Evolutionary conservation across 1,284 basidiomycete species (phyloP).

Genomic region (Heterobasidion occidentale): DNA sequence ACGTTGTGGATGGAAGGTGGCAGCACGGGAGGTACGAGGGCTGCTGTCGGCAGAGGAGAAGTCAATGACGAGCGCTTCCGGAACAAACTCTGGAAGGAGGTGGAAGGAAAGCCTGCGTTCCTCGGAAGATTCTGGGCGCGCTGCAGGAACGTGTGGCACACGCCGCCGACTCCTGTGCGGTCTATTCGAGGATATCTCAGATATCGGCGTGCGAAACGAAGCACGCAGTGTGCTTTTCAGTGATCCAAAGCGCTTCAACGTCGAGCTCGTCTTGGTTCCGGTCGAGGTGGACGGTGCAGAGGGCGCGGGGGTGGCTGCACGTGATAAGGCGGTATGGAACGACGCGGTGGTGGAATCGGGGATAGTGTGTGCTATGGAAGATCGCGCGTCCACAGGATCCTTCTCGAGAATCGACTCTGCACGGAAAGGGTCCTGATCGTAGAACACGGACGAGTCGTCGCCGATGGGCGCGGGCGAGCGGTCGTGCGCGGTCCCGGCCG

Average conservation of each 20-base stretch:
- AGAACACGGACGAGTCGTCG: conserved; percentile 22
- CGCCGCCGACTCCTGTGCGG: conserved; percentile 4
- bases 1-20: conserved; percentile 4
- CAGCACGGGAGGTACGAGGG: conserved; percentile 4
- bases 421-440: conserved; percentile 30
- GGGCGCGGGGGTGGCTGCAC: neutral
- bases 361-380: conserved; percentile 3
- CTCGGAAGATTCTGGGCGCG: conserved; percentile 4
- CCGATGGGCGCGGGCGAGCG: conserved; percentile 7
- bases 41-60: conserved; percentile 8
- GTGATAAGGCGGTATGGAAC: conserved; percentile 13
- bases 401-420: conserved; percentile 9
- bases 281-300: conserved; percentile 10
- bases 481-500: neutral
- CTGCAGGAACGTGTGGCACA: conserved; percentile 9
- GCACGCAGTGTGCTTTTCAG: conserved; percentile 23
- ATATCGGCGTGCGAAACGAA: conserved; percentile 21
- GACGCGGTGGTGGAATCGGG: conserved; percentile 9
- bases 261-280: conserved; percentile 15
- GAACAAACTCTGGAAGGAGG: conserved; percentile 10
- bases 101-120: neutral
- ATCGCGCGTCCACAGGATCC: conserved; percentile 4
- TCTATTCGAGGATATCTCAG: conserved; percentile 20
- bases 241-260: conserved; percentile 32
- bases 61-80: conserved; percentile 11